These are phyloP conservation scores for Macrolepiota fuliginosa DNA, from an alignment of 768 basidiomycete species.

Conservation along the genomic window DNA sequence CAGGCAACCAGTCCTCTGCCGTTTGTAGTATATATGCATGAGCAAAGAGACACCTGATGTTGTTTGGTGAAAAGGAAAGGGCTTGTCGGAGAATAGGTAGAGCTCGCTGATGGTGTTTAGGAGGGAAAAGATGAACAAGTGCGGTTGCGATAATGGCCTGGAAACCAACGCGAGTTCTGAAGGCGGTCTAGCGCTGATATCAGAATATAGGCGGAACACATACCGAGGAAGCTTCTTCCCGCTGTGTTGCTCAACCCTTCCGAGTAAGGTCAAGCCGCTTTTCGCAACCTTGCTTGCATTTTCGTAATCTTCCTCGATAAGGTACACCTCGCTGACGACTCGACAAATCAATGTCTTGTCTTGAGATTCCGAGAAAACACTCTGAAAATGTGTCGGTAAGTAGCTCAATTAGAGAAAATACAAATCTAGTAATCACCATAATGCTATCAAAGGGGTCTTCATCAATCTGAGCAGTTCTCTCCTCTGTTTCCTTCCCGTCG, in stretches of 20 bases:
- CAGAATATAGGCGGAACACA: conserved; percentile 16
- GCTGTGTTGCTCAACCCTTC: conserved; percentile 50
- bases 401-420: neutral
- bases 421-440: conserved; percentile 42
- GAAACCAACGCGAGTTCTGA: conserved; percentile 64
- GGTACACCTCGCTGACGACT: conserved; percentile 63
- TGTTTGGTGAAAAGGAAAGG: conserved; percentile 57
- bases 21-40: conserved; percentile 72
- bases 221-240: conserved; percentile 54
- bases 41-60: conserved; percentile 67
- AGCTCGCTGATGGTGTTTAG: conserved; percentile 86
- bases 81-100: conserved; percentile 71
- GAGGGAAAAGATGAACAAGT: conserved; percentile 82
- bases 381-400: conserved; percentile 35
- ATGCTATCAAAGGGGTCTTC: conserved; percentile 58
- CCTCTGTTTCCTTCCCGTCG: conserved; percentile 21
- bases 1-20: conserved; percentile 65
- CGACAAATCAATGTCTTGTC: conserved; percentile 68
- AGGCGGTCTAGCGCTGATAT: neutral
- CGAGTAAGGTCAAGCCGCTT: conserved; percentile 58
- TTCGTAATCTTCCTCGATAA: conserved; percentile 68
- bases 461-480: conserved; percentile 18
- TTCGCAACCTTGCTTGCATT: conserved; percentile 72
- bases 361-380: conserved; percentile 45
- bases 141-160: conserved; percentile 71